phyloP scores from a whole-genome alignment of 768 basidiomycete genomes.

The Omphalotus guepiniiformis region DNA sequence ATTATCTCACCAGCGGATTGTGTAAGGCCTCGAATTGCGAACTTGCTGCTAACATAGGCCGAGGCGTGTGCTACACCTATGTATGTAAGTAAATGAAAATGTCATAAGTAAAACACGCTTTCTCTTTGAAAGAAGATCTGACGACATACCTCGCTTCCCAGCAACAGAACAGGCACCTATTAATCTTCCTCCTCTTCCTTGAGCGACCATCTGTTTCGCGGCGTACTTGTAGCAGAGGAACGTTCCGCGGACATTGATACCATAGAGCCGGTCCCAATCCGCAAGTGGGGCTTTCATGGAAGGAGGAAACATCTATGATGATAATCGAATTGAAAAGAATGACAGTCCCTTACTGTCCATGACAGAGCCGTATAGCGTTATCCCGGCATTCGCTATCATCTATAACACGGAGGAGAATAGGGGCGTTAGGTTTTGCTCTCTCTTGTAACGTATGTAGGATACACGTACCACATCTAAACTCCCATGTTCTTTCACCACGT shows the following conservation, averaged over 20 bases:
- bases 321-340: not conserved
- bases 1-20: conserved; percentile 26
- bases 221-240: conserved; percentile 35
- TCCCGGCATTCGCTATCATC: conserved; percentile 24
- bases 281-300: conserved; percentile 9
- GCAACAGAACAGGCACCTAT: conserved; percentile 22
- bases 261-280: conserved; percentile 18
- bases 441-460: not conserved
- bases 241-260: conserved; percentile 25
- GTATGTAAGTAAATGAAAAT: too few relatives aligned
- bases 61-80: too few relatives aligned
- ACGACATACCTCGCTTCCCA: conserved; percentile 8
- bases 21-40: conserved; percentile 34
- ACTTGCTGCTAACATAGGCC: too few relatives aligned
- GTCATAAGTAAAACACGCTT: too few relatives aligned
- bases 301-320: not conserved
- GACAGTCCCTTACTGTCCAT: not conserved
- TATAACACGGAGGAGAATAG: conserved; percentile 2
- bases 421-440: not conserved
- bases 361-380: not conserved
- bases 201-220: conserved; percentile 30
- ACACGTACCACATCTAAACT: conserved; percentile 29
- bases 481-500: conserved; percentile 15
- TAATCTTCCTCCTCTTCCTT: conserved; percentile 31
- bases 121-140: too few relatives aligned